Evolutionary conservation across 1,284 basidiomycete species (phyloP), one percentile per base, ranked within the genome.

Genomic region (Sanghuangporus weigelae): DNA sequence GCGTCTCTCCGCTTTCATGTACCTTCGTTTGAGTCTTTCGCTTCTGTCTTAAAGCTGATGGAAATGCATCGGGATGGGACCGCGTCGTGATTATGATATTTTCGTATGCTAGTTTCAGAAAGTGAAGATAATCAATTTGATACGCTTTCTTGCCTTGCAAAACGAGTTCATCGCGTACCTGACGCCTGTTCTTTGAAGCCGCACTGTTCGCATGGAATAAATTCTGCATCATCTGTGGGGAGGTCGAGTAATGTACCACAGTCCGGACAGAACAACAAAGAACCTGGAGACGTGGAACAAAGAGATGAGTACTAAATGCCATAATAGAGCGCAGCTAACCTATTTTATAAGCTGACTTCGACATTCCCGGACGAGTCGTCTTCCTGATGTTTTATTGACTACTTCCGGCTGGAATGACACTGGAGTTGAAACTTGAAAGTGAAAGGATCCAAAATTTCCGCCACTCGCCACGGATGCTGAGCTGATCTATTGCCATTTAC

Each of bases 41-140:
- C 73, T 95, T 95, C 69, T 95, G 92, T 68, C 90, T 81, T 64
- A 99, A 76, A 0, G 88, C 84, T 26, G 93, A 96, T 0, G 96
- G 96, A 75, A 99, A 98, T 7, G 96, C 96, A 66, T 95, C 91
- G 0, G 94, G 90, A 67, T 95, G 92, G 1, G 95, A 97, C 46
- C 86, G 87, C 0, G 96, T 99, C 56, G 89, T 87, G 64, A 97
- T 95, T 67, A 92, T 86, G 39, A 92, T 89, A 73, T 95, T 92
- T 72, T 98, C 95, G 74, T 97, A 98, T 6, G 95, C 96, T 98
- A 64, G 23, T 12, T 49, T n/a, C 26, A 59, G 19, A 11, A 38
- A 12, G 8, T 54, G 35, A 62, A 42, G 0, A 65, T 54, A 57
- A 35, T 31, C 40, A 42, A 50, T 39, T 23, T 54, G 19, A 57